These are phyloP conservation scores for Penicillium polonicum DNA, from an alignment of 2,329 filamentous ascomycete genomes.

Conservation along the genomic window DNA sequence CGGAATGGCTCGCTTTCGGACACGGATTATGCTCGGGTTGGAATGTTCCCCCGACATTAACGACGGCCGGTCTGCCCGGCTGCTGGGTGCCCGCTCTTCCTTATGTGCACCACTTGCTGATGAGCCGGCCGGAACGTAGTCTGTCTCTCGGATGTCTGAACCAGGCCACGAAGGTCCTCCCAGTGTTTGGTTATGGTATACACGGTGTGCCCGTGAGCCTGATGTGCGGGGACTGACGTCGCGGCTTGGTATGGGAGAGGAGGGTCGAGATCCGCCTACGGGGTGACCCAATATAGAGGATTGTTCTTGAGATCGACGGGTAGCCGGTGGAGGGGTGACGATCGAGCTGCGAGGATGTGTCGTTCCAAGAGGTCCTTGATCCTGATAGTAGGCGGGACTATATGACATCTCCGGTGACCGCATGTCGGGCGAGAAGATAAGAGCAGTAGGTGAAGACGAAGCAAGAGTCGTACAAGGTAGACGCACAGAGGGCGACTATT, in stretches of 20 bases:
- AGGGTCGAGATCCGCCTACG: conserved; percentile 11
- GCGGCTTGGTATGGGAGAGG: conserved; percentile 13
- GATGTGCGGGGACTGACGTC: conserved; percentile 26
- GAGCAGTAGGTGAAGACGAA: conserved; percentile 11
- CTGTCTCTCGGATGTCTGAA: conserved; percentile 23
- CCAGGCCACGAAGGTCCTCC: conserved; percentile 22
- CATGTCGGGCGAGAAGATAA: conserved; percentile 25
- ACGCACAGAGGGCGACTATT: conserved; percentile 23
- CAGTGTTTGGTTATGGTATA: conserved; percentile 10
- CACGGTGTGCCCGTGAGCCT: conserved; percentile 25
- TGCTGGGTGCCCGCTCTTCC: conserved; percentile 32
- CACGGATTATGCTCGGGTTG: conserved; percentile 24
- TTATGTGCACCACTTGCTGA: conserved; percentile 30
- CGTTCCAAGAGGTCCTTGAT: conserved; percentile 27
- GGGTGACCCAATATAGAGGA: conserved; percentile 17
- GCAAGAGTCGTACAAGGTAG: conserved; percentile 19
- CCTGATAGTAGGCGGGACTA: conserved; percentile 36
- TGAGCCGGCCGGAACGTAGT: conserved; percentile 26
- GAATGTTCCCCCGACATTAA: conserved; percentile 35
- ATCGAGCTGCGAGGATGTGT: conserved; percentile 22
- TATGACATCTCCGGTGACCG: conserved; percentile 38
- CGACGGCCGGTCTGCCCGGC: conserved; percentile 37
- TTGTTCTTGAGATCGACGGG: conserved; percentile 22
- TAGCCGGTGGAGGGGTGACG: conserved; percentile 20
- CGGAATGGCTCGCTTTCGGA: conserved; percentile 28